Evolutionary conservation across 2,329 filamentous ascomycete genomes (phyloP).

Genomic region (Monosporascus sp.): DNA sequence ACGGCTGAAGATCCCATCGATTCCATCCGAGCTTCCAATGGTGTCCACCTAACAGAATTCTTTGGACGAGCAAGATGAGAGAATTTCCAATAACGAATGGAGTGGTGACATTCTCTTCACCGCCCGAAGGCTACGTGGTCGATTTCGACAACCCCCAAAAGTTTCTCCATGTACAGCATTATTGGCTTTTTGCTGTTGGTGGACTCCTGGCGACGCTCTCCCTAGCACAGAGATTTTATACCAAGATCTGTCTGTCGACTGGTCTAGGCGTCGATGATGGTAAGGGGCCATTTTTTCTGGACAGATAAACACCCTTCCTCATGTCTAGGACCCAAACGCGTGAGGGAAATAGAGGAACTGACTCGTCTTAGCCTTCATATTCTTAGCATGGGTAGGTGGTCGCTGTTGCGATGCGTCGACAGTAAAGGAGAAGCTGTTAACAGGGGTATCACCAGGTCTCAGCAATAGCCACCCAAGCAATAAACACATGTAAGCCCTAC

Average conservation of each 20-base stretch:
- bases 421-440: not conserved
- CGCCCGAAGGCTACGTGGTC: slow-evolving; percentile 27
- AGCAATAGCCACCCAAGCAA: not conserved
- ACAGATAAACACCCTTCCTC: not conserved
- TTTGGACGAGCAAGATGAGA: not conserved
- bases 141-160: slow-evolving; percentile 27
- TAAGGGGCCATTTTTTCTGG: not conserved
- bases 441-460: not conserved
- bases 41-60: not conserved
- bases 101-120: slow-evolving; percentile 16
- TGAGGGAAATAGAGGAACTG: not conserved
- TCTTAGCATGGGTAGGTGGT: not conserved
- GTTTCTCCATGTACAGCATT: slow-evolving; percentile 17
- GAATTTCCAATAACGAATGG: slow-evolving; percentile 13
- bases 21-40: not conserved
- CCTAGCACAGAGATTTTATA: slow-evolving; percentile 25
- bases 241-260: slow-evolving; percentile 19
- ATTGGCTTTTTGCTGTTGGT: slow-evolving; percentile 20
- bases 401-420: not conserved
- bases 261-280: slow-evolving; percentile 11
- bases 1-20: not conserved
- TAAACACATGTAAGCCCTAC: not conserved
- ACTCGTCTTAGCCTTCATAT: slow-evolving; percentile 10
- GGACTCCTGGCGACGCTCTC: slow-evolving; percentile 19
- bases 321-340: not conserved